These are phyloP conservation scores for Brasilioporus rufonigricans DNA, from an alignment of 768 basidiomycete species.

Conservation along the genomic window DNA sequence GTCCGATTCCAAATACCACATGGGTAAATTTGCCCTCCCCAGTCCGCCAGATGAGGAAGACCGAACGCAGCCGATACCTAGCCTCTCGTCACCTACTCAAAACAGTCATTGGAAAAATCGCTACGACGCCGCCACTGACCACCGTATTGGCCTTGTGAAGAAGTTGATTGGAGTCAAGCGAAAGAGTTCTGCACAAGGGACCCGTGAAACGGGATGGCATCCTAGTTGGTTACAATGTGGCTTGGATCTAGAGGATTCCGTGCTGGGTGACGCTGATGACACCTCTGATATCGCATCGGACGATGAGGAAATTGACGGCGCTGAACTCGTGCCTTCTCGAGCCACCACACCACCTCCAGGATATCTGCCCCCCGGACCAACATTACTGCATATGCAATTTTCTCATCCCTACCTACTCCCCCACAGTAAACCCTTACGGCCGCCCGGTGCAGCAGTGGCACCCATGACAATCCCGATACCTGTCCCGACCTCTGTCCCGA, in stretches of 20 bases:
- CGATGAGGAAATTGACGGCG: conserved; percentile 37
- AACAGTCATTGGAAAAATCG: conserved; percentile 45
- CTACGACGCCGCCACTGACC: conserved; percentile 67
- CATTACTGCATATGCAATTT: conserved; percentile 66
- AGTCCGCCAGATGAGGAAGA: conserved; percentile 58
- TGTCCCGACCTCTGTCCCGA: conserved; percentile 60
- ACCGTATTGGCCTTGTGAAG: conserved; percentile 63
- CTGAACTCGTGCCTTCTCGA: conserved; percentile 39
- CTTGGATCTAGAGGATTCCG: conserved; percentile 43
- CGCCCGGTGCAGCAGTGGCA: conserved; percentile 52
- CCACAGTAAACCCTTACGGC: conserved; percentile 56
- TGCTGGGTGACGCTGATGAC: conserved; percentile 36
- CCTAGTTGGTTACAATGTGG: conserved; percentile 46
- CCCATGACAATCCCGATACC: conserved; percentile 42
- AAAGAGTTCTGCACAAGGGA: conserved; percentile 44
- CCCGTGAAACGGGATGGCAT: conserved; percentile 34
- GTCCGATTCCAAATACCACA: conserved; percentile 69
- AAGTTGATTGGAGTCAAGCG: conserved; percentile 72
- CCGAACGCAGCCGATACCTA: conserved; percentile 27
- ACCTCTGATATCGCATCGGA: conserved; percentile 41
- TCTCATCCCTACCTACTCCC: conserved; percentile 62
- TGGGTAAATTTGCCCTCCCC: conserved; percentile 71
- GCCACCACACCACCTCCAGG: conserved; percentile 69
- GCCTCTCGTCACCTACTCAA: conserved; percentile 14
- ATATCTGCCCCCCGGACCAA: conserved; percentile 69